Evolutionary conservation across 2,329 filamentous ascomycete species (phyloP).

Genomic region (Lanzia echinophila): DNA sequence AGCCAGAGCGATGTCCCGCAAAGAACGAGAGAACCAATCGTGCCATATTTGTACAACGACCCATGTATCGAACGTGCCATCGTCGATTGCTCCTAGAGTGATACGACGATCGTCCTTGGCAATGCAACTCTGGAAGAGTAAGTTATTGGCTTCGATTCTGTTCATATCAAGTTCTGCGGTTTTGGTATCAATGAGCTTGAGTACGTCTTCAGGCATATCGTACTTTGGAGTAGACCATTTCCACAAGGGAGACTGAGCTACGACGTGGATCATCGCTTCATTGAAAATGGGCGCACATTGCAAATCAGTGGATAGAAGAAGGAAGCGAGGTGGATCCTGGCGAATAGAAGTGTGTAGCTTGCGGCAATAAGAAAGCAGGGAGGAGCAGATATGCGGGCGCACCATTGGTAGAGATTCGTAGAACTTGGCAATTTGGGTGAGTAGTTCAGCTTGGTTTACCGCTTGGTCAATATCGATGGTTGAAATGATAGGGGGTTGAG

Average conservation of each 20-base stretch:
- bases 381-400: constrained; percentile 9
- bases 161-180: constrained; percentile 8
- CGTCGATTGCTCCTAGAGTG: background rate
- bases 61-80: constrained; percentile 25
- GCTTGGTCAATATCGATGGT: constrained; percentile 11
- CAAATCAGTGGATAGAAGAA: constrained; percentile 14
- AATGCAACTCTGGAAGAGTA: constrained; percentile 15
- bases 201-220: background rate
- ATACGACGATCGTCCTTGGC: constrained; percentile 3
- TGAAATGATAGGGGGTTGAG: constrained; percentile 10
- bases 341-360: constrained; percentile 16
- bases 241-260: constrained; percentile 19
- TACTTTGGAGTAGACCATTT: constrained; percentile 4
- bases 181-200: constrained; percentile 13
- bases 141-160: constrained; percentile 8
- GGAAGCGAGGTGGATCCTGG: constrained; percentile 18
- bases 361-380: constrained; percentile 13
- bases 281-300: constrained; percentile 19
- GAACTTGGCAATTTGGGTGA: constrained; percentile 10
- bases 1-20: background rate
- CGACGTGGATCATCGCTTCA: constrained; percentile 23
- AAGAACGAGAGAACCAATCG: constrained; percentile 20
- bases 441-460: constrained; percentile 12
- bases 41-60: constrained; percentile 20
- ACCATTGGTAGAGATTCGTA: constrained; percentile 10